Conservation (phyloP, 441 rosid species). For the Mallotus japonicus region DNA sequence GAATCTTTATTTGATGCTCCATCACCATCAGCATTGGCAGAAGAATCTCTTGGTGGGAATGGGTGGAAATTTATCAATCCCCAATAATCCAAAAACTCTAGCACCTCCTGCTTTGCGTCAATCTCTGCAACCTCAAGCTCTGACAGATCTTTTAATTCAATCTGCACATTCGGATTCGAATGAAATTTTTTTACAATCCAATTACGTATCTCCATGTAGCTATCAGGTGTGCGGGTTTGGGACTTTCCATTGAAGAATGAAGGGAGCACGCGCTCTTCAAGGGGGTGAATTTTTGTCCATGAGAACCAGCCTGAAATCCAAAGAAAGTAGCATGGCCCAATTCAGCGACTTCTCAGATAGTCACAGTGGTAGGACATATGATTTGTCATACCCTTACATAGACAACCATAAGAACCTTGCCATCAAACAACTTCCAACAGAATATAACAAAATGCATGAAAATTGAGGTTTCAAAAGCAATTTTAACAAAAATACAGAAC, state of each 20-base stretch:
- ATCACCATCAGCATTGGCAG: constrained; percentile 37
- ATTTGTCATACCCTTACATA: neutral
- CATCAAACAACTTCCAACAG: neutral
- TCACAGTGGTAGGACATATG: neutral
- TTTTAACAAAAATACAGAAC: neutral
- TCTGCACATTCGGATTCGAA: constrained; percentile 51
- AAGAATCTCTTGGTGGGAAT: constrained; percentile 48
- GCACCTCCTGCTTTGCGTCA: constrained; percentile 78
- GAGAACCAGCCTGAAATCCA: constrained; percentile 85
- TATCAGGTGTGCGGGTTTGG: constrained; percentile 53
- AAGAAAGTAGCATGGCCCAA: neutral
- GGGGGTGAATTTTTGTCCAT: constrained; percentile 72
- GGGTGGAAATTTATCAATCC: constrained; percentile 98
- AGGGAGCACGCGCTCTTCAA: constrained; percentile 77
- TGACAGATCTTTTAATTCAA: constrained; percentile 67
- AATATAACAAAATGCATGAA: neutral
- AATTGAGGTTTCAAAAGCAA: neutral
- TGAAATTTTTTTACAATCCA: constrained; percentile 82
- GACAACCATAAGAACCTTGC: neutral
- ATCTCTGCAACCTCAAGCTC: constrained; percentile 75
- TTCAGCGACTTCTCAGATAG: neutral
- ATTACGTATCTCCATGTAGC: constrained; percentile 77
- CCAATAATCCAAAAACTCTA: constrained; percentile 96
- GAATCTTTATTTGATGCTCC: constrained; percentile 42
- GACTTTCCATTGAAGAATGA: constrained; percentile 85